Conservation (phyloP, 306 rosid genomes). For the Begonia peltatifolia region DNA sequence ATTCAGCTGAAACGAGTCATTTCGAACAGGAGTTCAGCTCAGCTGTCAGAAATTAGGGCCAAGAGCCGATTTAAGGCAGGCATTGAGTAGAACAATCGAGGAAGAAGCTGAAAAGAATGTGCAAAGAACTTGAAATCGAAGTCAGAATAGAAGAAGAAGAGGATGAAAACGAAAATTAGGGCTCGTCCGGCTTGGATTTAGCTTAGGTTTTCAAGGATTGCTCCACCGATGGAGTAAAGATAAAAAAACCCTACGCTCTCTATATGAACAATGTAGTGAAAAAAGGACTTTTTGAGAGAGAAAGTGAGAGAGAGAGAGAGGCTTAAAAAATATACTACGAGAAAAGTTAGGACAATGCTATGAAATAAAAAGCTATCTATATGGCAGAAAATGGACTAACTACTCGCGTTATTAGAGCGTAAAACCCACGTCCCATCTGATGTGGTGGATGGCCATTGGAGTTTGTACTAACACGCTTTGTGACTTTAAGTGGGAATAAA, state of each 20-base stretch:
- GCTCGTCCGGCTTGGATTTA: conserved; percentile 23
- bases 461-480: background rate
- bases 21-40: conserved; percentile 1
- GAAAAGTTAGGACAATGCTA: background rate
- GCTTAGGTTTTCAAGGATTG: conserved; percentile 23
- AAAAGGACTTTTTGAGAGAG: conserved; percentile 13
- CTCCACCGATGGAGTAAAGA: conserved; percentile 19
- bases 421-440: background rate
- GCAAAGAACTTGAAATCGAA: conserved; percentile 21
- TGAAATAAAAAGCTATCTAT: background rate
- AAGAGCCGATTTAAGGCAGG: conserved; percentile 23
- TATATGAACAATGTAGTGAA: conserved; percentile 17
- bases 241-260: conserved; percentile 38
- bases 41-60: conserved; percentile 26
- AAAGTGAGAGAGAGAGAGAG: background rate
- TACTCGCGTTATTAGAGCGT: background rate
- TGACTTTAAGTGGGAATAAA: background rate
- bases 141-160: conserved; percentile 15
- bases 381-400: too few species aligned
- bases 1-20: conserved; percentile 36
- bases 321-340: background rate
- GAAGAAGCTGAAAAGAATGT: conserved; percentile 6
- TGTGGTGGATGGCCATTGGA: background rate
- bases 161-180: conserved; percentile 12
- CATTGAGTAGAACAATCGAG: conserved; percentile 9